Conservation (phyloP, 2,329 filamentous ascomycete genomes). For the Coleophoma cylindrospora region DNA sequence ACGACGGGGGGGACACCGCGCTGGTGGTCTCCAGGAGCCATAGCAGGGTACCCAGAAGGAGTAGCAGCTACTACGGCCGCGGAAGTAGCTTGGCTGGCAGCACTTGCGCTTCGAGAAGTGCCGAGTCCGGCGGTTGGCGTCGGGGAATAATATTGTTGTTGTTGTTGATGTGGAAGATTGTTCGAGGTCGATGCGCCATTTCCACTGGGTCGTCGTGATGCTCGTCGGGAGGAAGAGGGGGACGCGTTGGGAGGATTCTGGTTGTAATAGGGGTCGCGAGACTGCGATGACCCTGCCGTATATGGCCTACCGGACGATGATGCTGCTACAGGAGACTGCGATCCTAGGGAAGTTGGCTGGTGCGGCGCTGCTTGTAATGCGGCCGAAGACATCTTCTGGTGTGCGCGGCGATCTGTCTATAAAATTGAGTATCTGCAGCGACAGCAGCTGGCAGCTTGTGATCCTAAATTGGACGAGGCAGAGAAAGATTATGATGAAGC, state of each 20-base stretch:
- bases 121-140: slow-evolving; percentile 12
- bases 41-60: slow-evolving; percentile 24
- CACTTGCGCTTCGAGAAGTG: slow-evolving; percentile 8
- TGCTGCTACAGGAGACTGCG: slow-evolving; percentile 40
- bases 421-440: neutral
- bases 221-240: slow-evolving; percentile 43
- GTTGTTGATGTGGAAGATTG: slow-evolving; percentile 13
- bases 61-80: slow-evolving; percentile 37
- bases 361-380: slow-evolving; percentile 56
- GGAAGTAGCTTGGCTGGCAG: slow-evolving; percentile 26
- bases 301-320: slow-evolving; percentile 47
- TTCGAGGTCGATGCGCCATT: slow-evolving; percentile 33
- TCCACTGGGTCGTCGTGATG: slow-evolving; percentile 48
- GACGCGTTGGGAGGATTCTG: slow-evolving; percentile 32
- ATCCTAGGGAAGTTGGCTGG: slow-evolving; percentile 40
- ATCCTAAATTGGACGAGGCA: neutral
- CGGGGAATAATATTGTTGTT: slow-evolving; percentile 23
- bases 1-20: slow-evolving; percentile 65
- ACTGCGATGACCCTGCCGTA: slow-evolving; percentile 46
- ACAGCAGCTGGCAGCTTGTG: neutral
- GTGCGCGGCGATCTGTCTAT: neutral
- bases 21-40: slow-evolving; percentile 41
- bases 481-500: no score
- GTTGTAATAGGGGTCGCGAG: slow-evolving; percentile 49
- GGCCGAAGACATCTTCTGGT: slow-evolving; percentile 54